Base-by-base conservation (phyloP, 2,329 filamentous ascomycete genomes). In the Monosporascus ibericus region DNA sequence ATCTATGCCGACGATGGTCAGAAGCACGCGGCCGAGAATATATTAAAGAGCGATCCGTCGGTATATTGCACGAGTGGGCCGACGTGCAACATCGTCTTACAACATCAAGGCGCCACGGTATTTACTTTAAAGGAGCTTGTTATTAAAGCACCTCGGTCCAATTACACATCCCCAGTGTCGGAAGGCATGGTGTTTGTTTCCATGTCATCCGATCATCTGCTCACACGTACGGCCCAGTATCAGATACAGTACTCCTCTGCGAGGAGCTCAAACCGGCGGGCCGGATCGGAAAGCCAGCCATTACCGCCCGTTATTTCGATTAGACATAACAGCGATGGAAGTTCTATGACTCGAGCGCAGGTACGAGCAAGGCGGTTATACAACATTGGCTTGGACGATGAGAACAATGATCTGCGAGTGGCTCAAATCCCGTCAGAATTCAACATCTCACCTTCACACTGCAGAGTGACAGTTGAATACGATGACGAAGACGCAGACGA, bases 31-130 rank as follows among this genome's bases (percentile, higher is more conserved):
- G 84, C 86, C 20, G 88, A 92, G 60, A 96, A 96, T 66, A 85
- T 96, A 27, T 76, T 97, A 56, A 84, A 82, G 60, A 85, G 92
- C 66, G 90, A 97, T 69, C 77, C 78, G 53, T 88, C 87, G 11
- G 90, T 96, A 2, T 97, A 96, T 66, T 95, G 91, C 70, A 95
- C 91, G 38, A 89, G 92, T 67, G 85, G 84, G n/a, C 87, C 87
- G 55, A 82, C 85, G 53, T 96, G 91, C 73, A 96, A 96, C 65
- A 83, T 97, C 60, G 77, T 97, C 14, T 71, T 97, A 52, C 82
- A 84, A 53, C 92, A 97, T 67, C 84, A 87, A 58, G 90, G 88
- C 44, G 84, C 84, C 38, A 87, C 87, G 2, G 82, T 88, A 0
- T 97, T 97, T 63, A 88, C 82, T 51, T 72, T 97, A 51, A 87